Evolutionary conservation across 768 basidiomycete species (phyloP).

Genomic region (Lactifluus subvellereus): DNA sequence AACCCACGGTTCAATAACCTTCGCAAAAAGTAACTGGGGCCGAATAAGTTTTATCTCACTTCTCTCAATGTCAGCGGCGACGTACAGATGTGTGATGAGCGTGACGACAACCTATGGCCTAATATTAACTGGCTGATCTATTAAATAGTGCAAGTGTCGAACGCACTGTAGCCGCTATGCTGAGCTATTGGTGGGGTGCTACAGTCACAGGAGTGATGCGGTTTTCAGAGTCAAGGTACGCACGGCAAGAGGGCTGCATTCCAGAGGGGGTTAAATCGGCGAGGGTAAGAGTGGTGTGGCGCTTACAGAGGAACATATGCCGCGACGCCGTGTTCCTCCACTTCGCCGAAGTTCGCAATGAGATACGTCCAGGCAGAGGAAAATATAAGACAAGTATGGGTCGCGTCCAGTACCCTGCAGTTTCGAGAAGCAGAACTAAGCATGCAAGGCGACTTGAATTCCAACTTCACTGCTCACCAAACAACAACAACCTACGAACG

Average conservation of each 20-base stretch:
- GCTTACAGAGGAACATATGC: slow-evolving; percentile 15
- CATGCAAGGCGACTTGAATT: not conserved
- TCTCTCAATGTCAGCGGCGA: not conserved
- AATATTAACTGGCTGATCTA: not conserved
- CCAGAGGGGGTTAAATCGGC: not conserved
- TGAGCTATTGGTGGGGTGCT: slow-evolving; percentile 6
- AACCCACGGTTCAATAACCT: slow-evolving; percentile 16
- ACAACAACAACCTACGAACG: slow-evolving; percentile 10
- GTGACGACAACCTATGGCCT: slow-evolving; percentile 11
- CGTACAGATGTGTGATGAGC: slow-evolving; percentile 18
- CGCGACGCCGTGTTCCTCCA: not conserved
- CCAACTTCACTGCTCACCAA: slow-evolving; percentile 11
- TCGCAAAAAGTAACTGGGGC: slow-evolving; percentile 18
- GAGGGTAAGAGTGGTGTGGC: not conserved
- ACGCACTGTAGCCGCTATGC: slow-evolving; percentile 22
- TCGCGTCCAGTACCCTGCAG: slow-evolving; percentile 16
- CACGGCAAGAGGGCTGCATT: slow-evolving; percentile 15
- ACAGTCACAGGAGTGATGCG: not conserved
- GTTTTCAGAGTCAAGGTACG: not conserved
- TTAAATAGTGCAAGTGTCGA: not conserved
- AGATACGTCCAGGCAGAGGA: slow-evolving; percentile 22
- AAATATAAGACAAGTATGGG: slow-evolving; percentile 18
- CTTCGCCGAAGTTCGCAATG: slow-evolving; percentile 20
- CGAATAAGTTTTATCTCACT: not conserved
- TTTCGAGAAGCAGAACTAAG: not conserved